Evolutionary conservation across 2,329 filamentous ascomycete species (phyloP), one percentile per base, ranked within the genome.

Genomic region (Diaporthe australafricana): DNA sequence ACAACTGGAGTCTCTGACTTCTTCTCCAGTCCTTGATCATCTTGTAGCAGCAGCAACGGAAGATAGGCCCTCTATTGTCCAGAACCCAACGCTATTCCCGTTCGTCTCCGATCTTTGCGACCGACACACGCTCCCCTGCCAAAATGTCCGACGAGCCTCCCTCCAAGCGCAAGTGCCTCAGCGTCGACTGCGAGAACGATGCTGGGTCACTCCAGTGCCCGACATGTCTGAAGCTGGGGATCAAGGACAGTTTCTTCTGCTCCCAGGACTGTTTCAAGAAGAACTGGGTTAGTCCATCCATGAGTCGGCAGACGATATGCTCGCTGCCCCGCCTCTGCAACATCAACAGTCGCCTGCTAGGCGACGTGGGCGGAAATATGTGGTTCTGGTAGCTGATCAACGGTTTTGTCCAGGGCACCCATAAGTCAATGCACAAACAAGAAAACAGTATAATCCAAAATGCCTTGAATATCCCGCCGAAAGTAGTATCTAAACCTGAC

Each of bases 231-330:
- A 98, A 98, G 84, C 86, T 95, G 55, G 94, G 93, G 68, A 92
- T 91, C 78, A 91, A 95, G 80, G 94, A 96, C 79, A 97, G 94
- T 85, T 98, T 91, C 84, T 99, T 98, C 85, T 99, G 96, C 86
- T 95, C 95, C 35, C 96, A 99, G 83, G 96, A 98, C 78, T 99
- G 96, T 87, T 99, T 99, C 86, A 98, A 98, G 88, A 92, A 91
- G 83, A 99, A 95, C 87, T 99, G 96, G 96, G 96, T 98, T 91
- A 78, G 90, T 74, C 77, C 65, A 38, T n/a, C n/a, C 42, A 7
- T 48, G 45, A 35, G 53, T 45, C 55, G 45, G 27, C n/a, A 42
- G 30, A 42, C 14, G 17, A 35, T 20, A n/a, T 14, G 25, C 47
- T 48, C n/a, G 17, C 22, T 52, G 45, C 56, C 22, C 63, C 56